Evolutionary conservation across 257 asterid species (phyloP).

Genomic region (Solanum etuberosum): DNA sequence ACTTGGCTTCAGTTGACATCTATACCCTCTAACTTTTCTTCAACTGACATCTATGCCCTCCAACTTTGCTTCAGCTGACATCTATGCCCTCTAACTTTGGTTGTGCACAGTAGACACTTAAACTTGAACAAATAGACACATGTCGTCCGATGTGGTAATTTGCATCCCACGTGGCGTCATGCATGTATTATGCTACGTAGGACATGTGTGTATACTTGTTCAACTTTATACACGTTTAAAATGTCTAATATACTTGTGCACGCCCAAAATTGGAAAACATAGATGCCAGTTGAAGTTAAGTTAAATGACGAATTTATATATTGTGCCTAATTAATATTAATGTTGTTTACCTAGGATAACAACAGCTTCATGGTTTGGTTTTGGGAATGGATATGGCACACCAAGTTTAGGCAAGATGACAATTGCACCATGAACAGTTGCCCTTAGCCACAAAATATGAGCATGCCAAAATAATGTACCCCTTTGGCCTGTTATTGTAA

Average conservation of each 20-base stretch:
- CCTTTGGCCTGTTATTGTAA: constrained; percentile 81
- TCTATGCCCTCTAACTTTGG: background rate
- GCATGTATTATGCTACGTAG: background rate
- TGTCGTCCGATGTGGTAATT: background rate
- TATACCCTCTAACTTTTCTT: too few relatives aligned
- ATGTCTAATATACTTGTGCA: background rate
- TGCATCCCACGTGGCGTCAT: background rate
- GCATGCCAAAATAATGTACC: constrained; percentile 93
- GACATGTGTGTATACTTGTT: background rate
- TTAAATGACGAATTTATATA: background rate
- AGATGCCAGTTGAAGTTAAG: background rate
- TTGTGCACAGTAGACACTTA: background rate
- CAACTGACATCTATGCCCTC: too few relatives aligned
- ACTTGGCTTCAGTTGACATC: too few relatives aligned
- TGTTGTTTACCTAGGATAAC: constrained; percentile 47
- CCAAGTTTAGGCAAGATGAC: constrained; percentile 83
- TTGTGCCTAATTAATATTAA: background rate
- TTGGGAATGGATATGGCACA: constrained; percentile 81
- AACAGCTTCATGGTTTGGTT: constrained; percentile 75
- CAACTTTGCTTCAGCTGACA: background rate
- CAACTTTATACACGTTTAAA: background rate
- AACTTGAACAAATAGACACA: background rate
- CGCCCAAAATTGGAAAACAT: background rate
- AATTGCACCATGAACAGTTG: constrained; percentile 80
- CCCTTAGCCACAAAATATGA: constrained; percentile 75